A percentile compares a stretch with the other conserved stretches of the same genome.
These are phyloP conservation scores for Pleomassaria siparia DNA, from an alignment of 2,329 filamentous ascomycete genomes.

Conservation along the genomic window DNA sequence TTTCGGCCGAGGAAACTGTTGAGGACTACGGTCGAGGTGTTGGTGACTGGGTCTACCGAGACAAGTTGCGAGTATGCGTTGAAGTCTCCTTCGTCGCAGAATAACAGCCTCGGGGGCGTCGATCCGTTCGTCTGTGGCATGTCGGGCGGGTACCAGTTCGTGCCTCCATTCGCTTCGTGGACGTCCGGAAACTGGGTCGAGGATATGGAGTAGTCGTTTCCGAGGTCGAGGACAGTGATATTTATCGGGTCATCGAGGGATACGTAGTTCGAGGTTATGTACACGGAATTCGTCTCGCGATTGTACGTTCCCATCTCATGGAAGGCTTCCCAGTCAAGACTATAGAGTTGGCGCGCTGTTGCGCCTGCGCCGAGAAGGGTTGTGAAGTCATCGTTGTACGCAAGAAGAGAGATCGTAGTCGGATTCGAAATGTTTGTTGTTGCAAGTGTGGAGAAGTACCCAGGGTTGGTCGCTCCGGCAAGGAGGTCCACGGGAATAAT, in stretches of 20 bases:
- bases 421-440: slow-evolving; percentile 36
- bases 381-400: slow-evolving; percentile 38
- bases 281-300: slow-evolving; percentile 41
- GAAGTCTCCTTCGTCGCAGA: slow-evolving; percentile 41
- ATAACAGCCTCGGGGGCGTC: slow-evolving; percentile 30
- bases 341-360: slow-evolving; percentile 35
- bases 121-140: slow-evolving; percentile 19
- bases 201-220: slow-evolving; percentile 41
- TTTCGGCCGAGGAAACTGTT: slow-evolving; percentile 53
- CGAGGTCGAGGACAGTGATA: slow-evolving; percentile 40
- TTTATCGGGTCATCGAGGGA: slow-evolving; percentile 37
- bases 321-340: slow-evolving; percentile 35
- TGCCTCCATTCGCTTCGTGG: slow-evolving; percentile 41
- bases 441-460: slow-evolving; percentile 31
- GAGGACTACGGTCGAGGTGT: slow-evolving; percentile 44
- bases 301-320: slow-evolving; percentile 45
- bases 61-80: slow-evolving; percentile 48
- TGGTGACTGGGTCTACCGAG: slow-evolving; percentile 49
- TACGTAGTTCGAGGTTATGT: slow-evolving; percentile 46
- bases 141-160: slow-evolving; percentile 38
- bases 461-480: slow-evolving; percentile 32
- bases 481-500: slow-evolving; percentile 37
- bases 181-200: slow-evolving; percentile 45
- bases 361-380: slow-evolving; percentile 36
- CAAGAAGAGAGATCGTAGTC: slow-evolving; percentile 38